Conservation (phyloP, 73 alveolate genomes). For the Uronychia setigera region DNA sequence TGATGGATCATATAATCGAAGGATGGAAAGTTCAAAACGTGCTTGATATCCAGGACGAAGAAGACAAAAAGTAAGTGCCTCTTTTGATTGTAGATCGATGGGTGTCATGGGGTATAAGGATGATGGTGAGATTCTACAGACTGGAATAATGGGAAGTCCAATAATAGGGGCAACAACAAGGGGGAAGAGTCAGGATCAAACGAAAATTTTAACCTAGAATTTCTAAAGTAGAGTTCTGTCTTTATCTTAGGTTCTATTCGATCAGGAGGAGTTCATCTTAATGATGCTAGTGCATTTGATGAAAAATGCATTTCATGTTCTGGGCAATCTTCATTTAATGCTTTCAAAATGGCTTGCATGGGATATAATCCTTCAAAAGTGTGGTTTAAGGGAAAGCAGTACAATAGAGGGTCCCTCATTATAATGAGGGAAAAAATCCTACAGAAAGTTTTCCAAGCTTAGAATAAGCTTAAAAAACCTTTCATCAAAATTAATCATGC, state of each 20-base stretch:
- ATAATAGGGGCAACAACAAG: too few relatives aligned
- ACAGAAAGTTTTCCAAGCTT: neutral
- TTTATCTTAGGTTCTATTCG: neutral
- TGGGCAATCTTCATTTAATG: neutral
- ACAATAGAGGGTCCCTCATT: neutral
- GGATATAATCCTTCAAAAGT: conserved; percentile 14
- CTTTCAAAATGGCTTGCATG: conserved; percentile 15
- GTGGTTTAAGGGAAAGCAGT: neutral
- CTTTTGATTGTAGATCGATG: neutral
- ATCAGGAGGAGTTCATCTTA: neutral
- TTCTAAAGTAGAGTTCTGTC: too few relatives aligned
- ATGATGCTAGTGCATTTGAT: neutral
- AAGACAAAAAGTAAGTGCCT: neutral
- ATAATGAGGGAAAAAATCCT: neutral
- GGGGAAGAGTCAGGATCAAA: too few relatives aligned
- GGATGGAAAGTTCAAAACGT: neutral
- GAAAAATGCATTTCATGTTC: neutral
- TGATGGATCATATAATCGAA: neutral
- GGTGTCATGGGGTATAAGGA: neutral
- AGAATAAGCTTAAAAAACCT: neutral
- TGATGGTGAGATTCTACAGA: too few relatives aligned
- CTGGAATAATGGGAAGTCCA: too few relatives aligned
- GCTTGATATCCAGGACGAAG: neutral
- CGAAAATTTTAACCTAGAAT: too few relatives aligned
- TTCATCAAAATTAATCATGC: neutral